Percentiles rank a stretch among this genome's conserved stretches.
Conservation (phyloP, 2,329 filamentous ascomycete species). For the Chaetomium sp. region DNA sequence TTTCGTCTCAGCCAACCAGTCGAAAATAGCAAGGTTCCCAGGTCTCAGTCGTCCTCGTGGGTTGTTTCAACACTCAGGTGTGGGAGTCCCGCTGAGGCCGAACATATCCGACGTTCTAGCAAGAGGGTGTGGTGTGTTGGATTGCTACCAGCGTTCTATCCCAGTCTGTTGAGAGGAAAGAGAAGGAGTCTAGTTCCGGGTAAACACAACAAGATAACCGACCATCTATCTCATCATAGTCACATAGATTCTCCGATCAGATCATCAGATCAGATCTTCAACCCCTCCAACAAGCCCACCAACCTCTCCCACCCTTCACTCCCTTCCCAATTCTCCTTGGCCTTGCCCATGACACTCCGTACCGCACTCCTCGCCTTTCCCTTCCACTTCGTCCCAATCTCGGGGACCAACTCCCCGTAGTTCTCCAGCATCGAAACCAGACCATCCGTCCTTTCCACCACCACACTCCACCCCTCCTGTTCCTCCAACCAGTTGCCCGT, state of each 20-base stretch:
- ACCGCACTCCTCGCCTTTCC: conserved; percentile 83
- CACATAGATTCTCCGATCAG: background rate
- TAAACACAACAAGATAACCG: background rate
- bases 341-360: conserved; percentile 75
- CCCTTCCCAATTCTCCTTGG: conserved; percentile 76
- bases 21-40: background rate
- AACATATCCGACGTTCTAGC: background rate
- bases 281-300: conserved; percentile 47
- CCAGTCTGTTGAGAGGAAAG: background rate
- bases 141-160: background rate
- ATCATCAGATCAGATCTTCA: conserved; percentile 7
- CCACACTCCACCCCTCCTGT: conserved; percentile 59
- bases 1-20: background rate
- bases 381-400: conserved; percentile 75
- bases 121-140: too few relatives aligned
- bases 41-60: background rate
- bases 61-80: background rate
- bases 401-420: conserved; percentile 57
- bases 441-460: conserved; percentile 73
- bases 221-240: background rate
- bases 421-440: conserved; percentile 79
- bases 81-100: background rate
- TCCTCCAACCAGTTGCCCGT: conserved; percentile 53
- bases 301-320: conserved; percentile 60
- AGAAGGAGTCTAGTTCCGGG: background rate